Percentiles rank a stretch among this genome's conserved stretches.
These are phyloP conservation scores for Penicillium vulpinum DNA, from an alignment of 2,329 filamentous ascomycete genomes.

Conservation along the genomic window DNA sequence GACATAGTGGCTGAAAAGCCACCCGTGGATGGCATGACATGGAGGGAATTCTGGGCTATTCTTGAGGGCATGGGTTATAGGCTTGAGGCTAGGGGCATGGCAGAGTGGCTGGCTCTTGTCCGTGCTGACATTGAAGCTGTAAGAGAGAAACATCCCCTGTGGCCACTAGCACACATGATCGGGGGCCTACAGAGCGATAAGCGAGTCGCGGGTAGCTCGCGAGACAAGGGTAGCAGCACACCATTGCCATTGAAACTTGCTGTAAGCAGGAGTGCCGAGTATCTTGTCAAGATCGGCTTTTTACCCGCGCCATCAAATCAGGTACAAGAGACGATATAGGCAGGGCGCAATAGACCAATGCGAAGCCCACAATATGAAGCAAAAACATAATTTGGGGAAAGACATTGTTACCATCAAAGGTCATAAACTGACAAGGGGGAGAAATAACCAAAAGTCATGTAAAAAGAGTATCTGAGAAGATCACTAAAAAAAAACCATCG, in stretches of 20 bases:
- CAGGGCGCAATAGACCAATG: not conserved
- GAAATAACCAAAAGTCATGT: too few species aligned
- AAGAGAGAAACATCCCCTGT: not conserved
- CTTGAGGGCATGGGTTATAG: constrained; percentile 7
- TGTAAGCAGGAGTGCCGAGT: constrained; percentile 13
- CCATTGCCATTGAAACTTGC: constrained; percentile 14
- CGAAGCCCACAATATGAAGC: not conserved
- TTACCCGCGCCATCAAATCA: not conserved
- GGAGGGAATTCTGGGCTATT: constrained; percentile 17
- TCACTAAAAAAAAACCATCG: too few species aligned
- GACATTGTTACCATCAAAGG: too few species aligned
- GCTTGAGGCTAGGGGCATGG: constrained; percentile 9
- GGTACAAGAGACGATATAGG: not conserved
- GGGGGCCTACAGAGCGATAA: not conserved
- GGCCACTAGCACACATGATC: constrained; percentile 3
- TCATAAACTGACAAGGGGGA: too few species aligned
- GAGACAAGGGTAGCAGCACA: not conserved
- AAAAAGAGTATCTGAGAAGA: too few species aligned
- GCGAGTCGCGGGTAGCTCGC: constrained; percentile 5
- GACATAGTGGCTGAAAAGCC: not conserved
- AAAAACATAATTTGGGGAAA: too few species aligned
- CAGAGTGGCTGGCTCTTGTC: not conserved
- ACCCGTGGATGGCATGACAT: constrained; percentile 10
- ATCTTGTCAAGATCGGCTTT: constrained; percentile 13
- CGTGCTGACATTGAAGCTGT: not conserved